These are phyloP conservation scores for Macadamia integrifolia DNA, from an alignment of 164 flowering plant species.

Conservation along the genomic window DNA sequence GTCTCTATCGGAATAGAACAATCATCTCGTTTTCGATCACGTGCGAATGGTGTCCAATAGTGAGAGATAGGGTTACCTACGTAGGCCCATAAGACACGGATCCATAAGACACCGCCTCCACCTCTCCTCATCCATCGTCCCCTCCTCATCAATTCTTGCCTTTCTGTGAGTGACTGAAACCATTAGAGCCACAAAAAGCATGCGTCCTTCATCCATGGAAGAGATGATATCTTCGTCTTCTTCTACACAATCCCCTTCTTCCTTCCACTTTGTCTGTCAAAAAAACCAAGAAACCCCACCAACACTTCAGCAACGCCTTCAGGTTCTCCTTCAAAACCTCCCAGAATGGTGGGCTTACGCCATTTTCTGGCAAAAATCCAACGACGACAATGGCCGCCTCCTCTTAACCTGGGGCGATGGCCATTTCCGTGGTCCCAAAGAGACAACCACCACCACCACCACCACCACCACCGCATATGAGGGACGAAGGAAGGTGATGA, in stretches of 20 bases:
- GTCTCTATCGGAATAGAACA: no score
- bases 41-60: slow-evolving; percentile 9
- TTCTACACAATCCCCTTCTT: slow-evolving; percentile 9
- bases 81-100: neutral
- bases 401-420: slow-evolving; percentile 69
- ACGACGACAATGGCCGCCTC: slow-evolving; percentile 24
- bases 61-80: neutral
- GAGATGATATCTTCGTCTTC: slow-evolving; percentile 9
- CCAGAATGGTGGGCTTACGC: slow-evolving; percentile 66
- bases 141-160: neutral
- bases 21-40: neutral
- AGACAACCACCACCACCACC: slow-evolving; percentile 1
- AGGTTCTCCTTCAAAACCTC: slow-evolving; percentile 36
- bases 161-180: neutral
- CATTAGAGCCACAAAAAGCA: neutral
- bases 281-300: slow-evolving; percentile 15
- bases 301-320: slow-evolving; percentile 50
- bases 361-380: slow-evolving; percentile 61
- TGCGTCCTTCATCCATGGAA: slow-evolving; percentile 13
- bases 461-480: no score
- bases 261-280: neutral
- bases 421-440: slow-evolving; percentile 42
- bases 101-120: neutral
- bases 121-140: neutral
- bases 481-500: slow-evolving; percentile 19